A percentile compares a stretch with the other conserved stretches of the same genome.
Conservation (phyloP, 805 yeast species). For the Torulaspora franciscae region DNA sequence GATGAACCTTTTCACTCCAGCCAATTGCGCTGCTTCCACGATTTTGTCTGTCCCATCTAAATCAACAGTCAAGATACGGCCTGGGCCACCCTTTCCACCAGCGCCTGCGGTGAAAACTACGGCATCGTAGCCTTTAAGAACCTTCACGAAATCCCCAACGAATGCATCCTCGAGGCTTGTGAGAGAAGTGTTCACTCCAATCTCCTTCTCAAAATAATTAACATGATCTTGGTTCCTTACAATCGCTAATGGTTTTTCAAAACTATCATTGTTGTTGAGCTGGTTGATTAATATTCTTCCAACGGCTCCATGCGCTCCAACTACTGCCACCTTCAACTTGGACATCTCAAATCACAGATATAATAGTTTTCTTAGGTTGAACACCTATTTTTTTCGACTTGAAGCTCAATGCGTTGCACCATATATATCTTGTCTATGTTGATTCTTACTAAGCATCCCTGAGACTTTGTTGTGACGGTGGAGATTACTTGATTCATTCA, state of each 20-base stretch:
- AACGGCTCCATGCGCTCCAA: constrained; percentile 63
- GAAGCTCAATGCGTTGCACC: too few species aligned
- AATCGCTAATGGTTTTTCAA: constrained; percentile 41
- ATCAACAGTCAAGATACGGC: constrained; percentile 48
- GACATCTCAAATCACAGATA: not conserved
- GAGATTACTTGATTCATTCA: too few species aligned
- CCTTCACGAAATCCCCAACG: constrained; percentile 35
- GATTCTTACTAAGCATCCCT: too few species aligned
- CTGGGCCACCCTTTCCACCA: constrained; percentile 47
- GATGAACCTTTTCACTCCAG: constrained; percentile 43
- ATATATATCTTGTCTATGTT: too few species aligned
- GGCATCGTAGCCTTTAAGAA: constrained; percentile 47
- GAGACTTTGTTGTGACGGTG: too few species aligned
- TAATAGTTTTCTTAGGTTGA: too few species aligned
- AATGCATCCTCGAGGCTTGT: constrained; percentile 39
- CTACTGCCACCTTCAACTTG: constrained; percentile 39
- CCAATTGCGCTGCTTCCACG: constrained; percentile 48
- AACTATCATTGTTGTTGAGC: constrained; percentile 28
- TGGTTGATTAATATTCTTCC: constrained; percentile 45
- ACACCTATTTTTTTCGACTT: too few species aligned
- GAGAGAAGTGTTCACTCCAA: constrained; percentile 37
- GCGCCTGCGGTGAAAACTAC: constrained; percentile 62
- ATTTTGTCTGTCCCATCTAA: constrained; percentile 57
- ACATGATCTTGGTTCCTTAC: constrained; percentile 47
- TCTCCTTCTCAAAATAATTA: constrained; percentile 36